A percentile compares a stretch with the other conserved stretches of the same genome.
phyloP scores from a whole-genome alignment of 2,329 filamentous ascomycete species.

The Aspergillus phoenicis region DNA sequence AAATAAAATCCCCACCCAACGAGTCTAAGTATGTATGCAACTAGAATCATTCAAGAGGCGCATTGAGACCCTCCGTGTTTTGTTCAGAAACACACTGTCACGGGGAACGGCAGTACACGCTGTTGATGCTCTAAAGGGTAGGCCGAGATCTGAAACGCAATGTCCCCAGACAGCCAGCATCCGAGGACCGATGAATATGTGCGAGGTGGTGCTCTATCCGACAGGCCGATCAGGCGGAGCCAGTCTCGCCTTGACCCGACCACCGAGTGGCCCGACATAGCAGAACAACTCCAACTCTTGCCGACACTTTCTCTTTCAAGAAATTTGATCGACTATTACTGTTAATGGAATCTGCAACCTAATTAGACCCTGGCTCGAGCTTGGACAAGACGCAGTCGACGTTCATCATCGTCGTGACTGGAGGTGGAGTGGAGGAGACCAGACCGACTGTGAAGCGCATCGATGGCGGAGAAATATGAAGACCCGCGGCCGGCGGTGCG shows the following conservation, averaged over 20 bases:
- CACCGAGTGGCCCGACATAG: background rate
- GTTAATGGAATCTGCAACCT: background rate
- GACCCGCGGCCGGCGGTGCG: conserved; percentile 39
- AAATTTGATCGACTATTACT: background rate
- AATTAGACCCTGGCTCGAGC: conserved; percentile 37
- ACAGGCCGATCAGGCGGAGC: conserved; percentile 1
- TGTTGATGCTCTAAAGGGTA: background rate
- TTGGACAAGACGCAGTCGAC: conserved; percentile 45
- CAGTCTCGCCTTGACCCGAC: background rate
- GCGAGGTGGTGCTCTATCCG: background rate
- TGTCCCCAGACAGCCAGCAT: conserved; percentile 3
- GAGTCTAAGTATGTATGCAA: background rate
- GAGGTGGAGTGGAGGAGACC: conserved; percentile 28
- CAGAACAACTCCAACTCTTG: background rate
- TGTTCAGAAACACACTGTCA: background rate
- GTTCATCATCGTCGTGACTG: conserved; percentile 41
- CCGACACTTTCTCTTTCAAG: background rate
- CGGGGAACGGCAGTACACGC: background rate
- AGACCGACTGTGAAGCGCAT: conserved; percentile 29
- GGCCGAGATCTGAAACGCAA: background rate
- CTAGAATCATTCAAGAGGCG: background rate
- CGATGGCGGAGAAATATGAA: conserved; percentile 31
- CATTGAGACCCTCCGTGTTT: background rate
- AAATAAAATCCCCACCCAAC: background rate
- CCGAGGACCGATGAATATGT: background rate